phyloP scores from a whole-genome alignment of 2,329 filamentous ascomycete species.

The Pyricularia grisea region DNA sequence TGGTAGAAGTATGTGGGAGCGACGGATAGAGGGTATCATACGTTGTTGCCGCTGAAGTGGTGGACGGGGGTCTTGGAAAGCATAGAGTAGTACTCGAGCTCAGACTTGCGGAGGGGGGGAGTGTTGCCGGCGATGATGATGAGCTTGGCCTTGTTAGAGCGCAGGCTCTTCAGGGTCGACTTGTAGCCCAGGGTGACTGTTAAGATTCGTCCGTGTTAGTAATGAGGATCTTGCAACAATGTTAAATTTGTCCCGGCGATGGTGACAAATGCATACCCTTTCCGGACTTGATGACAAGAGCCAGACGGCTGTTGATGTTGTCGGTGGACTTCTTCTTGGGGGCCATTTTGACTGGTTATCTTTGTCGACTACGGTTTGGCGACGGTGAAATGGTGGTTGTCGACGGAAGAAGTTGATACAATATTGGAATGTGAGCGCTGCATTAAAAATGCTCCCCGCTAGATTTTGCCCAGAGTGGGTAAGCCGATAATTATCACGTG shows the following conservation, averaged over 20 bases:
- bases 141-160: slow-evolving; percentile 75
- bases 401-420: background rate
- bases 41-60: slow-evolving; percentile 98
- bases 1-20: slow-evolving; percentile 2
- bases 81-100: slow-evolving; percentile 95
- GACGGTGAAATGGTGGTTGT: background rate
- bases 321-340: slow-evolving; percentile 50
- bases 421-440: background rate
- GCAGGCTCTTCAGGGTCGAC: slow-evolving; percentile 39
- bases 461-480: background rate
- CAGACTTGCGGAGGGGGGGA: slow-evolving; percentile 92
- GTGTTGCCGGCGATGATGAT: slow-evolving; percentile 90
- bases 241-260: background rate
- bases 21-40: slow-evolving; percentile 47
- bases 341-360: slow-evolving; percentile 40
- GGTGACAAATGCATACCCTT: slow-evolving; percentile 30
- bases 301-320: slow-evolving; percentile 55
- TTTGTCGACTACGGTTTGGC: background rate
- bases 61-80: slow-evolving; percentile 89
- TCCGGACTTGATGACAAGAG: slow-evolving; percentile 55
- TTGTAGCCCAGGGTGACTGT: slow-evolving; percentile 80
- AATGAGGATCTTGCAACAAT: background rate
- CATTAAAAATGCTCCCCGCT: background rate
- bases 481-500: background rate
- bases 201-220: background rate